phyloP scores from a whole-genome alignment of 208 protist genomes.

The Naegleria fowleri region DNA sequence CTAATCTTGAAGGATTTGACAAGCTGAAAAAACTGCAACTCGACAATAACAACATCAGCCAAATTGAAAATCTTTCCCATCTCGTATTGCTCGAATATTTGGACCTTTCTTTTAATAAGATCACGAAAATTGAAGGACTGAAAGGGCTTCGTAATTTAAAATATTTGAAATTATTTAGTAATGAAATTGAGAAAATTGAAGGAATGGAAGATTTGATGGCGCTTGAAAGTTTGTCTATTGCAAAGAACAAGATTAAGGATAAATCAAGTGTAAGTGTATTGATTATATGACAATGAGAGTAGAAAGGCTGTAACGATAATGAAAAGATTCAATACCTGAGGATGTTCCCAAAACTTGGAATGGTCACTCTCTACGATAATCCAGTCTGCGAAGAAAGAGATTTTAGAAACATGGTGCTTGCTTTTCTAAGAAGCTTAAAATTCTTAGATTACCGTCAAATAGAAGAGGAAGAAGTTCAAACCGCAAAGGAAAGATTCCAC shows the following conservation, averaged over 20 bases:
- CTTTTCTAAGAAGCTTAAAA: neutral
- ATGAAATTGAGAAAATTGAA: slow-evolving; percentile 10
- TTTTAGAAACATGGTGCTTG: neutral
- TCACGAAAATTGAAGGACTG: slow-evolving; percentile 3
- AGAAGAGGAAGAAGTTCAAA: neutral
- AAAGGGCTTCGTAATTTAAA: neutral
- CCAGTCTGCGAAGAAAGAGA: slow-evolving; percentile 13
- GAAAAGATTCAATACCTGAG: slow-evolving; percentile 12
- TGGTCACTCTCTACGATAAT: slow-evolving; percentile 12
- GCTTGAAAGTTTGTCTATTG: neutral
- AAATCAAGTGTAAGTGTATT: neutral
- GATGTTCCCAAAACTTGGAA: neutral
- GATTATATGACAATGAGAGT: neutral
- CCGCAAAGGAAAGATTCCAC: neutral
- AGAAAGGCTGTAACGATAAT: no score
- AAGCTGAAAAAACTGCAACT: neutral
- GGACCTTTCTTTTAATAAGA: slow-evolving; percentile 14
- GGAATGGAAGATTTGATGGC: neutral
- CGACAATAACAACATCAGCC: neutral
- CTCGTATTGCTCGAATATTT: neutral
- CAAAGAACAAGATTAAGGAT: slow-evolving; percentile 20
- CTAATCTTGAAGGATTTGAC: slow-evolving; percentile 3
- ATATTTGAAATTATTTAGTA: neutral
- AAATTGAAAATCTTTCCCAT: slow-evolving; percentile 10
- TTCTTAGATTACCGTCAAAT: slow-evolving; percentile 1